Base-by-base conservation (phyloP, 352 stramenopile species). In the Globisporangium irregulare region DNA sequence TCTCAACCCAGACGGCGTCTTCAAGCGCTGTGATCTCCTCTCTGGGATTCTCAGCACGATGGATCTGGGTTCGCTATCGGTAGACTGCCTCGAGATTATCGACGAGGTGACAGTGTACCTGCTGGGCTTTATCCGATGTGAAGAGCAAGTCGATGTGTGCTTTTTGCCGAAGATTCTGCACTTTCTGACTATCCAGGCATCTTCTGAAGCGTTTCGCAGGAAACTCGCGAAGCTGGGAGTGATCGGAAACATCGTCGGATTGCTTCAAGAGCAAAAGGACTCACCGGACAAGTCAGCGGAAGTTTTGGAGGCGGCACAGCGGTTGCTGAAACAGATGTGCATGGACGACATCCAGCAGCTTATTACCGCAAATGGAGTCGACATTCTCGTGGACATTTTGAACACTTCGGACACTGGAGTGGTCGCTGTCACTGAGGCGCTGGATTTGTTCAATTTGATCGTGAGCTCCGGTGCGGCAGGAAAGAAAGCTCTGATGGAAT, bases 381-480 rank as follows among this genome's bases (percentile, higher is more conserved):
- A 79, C 29, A 82, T 84, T 24, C 68, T 93, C 43, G 66, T 93
- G 10, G 79, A 82, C 62, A 64, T 68, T 29, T 18, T 68, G 41
- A 55, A 68, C 59, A 50, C 56, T 46, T 50, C 56, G n/a, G 56
- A 62, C n/a, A n/a, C 65, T 59, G 59, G 51, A 6, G 54, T 72
- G 1, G 71, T 80, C 0, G 76, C 77, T 24, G 72, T 84, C 14
- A 74, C 73, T 4, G 74, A 89, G 20, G 74, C 84, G 64, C 60
- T 93, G 22, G 73, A 86, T 67, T 81, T 88, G 20, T 91, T 91
- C 50, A 83, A 82, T n/a, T 75, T 79, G 25, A 81, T 93, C 48
- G 70, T 82, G 12, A 73, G 74, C 14, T 90, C 81, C 27, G 84
- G 82, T 0, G 46, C 58, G 18, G 43, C 69, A 10, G 85, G 85